These are phyloP conservation scores for Magnaporthiopsis incrustans DNA, from an alignment of 2,329 filamentous ascomycete species.

Conservation along the genomic window DNA sequence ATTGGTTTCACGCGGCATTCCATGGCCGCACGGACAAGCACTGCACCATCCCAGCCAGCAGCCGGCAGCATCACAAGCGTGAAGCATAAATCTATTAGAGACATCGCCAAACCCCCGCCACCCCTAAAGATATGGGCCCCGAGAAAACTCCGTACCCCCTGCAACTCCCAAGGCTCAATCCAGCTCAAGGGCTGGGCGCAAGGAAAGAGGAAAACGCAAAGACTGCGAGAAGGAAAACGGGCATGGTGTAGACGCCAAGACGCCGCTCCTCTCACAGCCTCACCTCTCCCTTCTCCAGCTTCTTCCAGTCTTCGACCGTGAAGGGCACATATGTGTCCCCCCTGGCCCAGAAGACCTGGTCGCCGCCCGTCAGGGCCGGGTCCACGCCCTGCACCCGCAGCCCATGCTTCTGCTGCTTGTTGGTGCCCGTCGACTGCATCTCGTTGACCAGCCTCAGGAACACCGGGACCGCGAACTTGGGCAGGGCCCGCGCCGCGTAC, in stretches of 20 bases:
- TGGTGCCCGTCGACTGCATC: conserved; percentile 68
- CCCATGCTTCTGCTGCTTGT: conserved; percentile 78
- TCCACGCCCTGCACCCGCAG: conserved; percentile 69
- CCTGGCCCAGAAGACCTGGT: conserved; percentile 57
- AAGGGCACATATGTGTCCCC: conserved; percentile 62
- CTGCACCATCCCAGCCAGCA: not conserved
- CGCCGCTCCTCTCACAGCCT: conserved; percentile 45
- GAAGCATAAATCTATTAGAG: not conserved
- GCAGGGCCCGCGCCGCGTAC: conserved; percentile 51
- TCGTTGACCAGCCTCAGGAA: conserved; percentile 63
- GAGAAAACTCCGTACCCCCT: not conserved
- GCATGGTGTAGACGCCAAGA: not conserved
- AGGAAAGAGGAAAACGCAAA: not conserved
- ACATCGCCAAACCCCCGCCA: not conserved
- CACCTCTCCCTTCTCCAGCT: conserved; percentile 57
- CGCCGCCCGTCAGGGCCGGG: conserved; percentile 40
- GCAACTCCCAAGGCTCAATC: not conserved
- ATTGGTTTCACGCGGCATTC: too few relatives aligned
- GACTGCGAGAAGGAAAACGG: not conserved
- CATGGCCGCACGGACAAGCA: too few relatives aligned
- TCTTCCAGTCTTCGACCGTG: conserved; percentile 57
- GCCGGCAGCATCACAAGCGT: not conserved
- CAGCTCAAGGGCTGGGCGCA: not conserved
- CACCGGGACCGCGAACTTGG: conserved; percentile 67
- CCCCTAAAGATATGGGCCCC: not conserved